A percentile compares a stretch with the other conserved stretches of the same genome.
Evolutionary conservation across 495 filamentous ascomycete genomes (phyloP).

Genomic region (Penicillium robsamsonii): DNA sequence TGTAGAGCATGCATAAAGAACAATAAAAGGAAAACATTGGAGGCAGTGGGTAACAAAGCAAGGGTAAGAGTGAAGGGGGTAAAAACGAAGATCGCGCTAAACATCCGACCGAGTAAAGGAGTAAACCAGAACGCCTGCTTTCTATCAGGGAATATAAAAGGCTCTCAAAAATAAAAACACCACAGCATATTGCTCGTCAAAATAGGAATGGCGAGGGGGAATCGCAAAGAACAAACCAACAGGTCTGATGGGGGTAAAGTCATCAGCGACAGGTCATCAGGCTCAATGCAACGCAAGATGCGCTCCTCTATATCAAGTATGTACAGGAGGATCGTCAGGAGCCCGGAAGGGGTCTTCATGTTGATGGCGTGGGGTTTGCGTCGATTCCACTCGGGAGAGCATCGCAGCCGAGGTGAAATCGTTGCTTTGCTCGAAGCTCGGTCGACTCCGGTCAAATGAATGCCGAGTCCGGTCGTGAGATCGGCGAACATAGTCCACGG

Average conservation of each 20-base stretch:
- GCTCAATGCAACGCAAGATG: conserved; percentile 26
- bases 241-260: conserved; percentile 22
- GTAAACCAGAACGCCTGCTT: conserved; percentile 46
- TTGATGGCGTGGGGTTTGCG: conserved; percentile 41
- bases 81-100: conserved; percentile 31
- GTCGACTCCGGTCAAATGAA: conserved; percentile 51
- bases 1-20: conserved; percentile 24
- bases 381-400: conserved; percentile 78
- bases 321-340: conserved; percentile 36
- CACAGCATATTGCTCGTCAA: conserved; percentile 36
- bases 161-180: conserved; percentile 30
- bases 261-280: conserved; percentile 38
- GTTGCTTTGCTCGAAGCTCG: conserved; percentile 78
- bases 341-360: conserved; percentile 38
- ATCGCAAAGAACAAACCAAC: conserved; percentile 29
- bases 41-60: conserved; percentile 15
- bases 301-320: conserved; percentile 31
- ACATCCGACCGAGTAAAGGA: conserved; percentile 31
- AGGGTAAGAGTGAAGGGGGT: conserved; percentile 7
- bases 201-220: conserved; percentile 20
- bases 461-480: conserved; percentile 73
- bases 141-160: conserved; percentile 48
- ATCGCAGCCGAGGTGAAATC: conserved; percentile 89
- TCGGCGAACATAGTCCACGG: conserved; percentile 68
- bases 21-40: conserved; percentile 9